Percentiles rank a stretch among this genome's conserved stretches.
Evolutionary conservation across 306 rosid genomes (phyloP).

Genomic region (Rubus idaeus): DNA sequence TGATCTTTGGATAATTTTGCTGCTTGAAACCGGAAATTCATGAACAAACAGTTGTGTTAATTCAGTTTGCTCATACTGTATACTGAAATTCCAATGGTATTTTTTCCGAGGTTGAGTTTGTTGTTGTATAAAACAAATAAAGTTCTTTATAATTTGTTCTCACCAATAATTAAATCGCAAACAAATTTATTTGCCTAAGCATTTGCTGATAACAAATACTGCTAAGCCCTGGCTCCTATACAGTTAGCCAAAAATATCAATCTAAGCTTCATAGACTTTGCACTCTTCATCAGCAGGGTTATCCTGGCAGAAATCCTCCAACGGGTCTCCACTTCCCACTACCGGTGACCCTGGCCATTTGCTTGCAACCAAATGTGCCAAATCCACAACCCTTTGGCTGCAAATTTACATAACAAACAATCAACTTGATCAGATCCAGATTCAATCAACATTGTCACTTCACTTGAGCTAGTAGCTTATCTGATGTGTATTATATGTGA

Average conservation of each 20-base stretch:
- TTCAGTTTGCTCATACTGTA: no score
- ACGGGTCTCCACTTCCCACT: constrained; percentile 70
- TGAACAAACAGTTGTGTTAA: no score
- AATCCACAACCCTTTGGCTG: constrained; percentile 99
- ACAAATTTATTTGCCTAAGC: background rate
- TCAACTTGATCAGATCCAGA: background rate
- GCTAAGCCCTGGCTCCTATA: constrained; percentile 11
- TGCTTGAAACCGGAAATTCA: no score
- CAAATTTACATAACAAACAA: constrained; percentile 18
- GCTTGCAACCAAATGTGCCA: constrained; percentile 84
- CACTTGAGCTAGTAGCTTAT: background rate
- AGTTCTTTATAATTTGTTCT: background rate
- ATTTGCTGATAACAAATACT: constrained; percentile 18
- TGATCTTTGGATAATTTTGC: no score
- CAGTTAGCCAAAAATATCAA: constrained; percentile 22
- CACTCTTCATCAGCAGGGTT: constrained; percentile 95
- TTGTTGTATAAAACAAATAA: background rate
- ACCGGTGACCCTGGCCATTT: constrained; percentile 75
- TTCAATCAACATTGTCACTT: background rate
- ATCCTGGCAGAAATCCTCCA: constrained; percentile 94
- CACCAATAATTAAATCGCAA: background rate
- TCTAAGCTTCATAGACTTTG: constrained; percentile 82
- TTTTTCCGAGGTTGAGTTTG: background rate
- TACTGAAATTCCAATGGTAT: no score
- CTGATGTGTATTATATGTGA: background rate